Evolutionary conservation across 2,329 filamentous ascomycete species (phyloP).

Genomic region (Penicillium aurantiogriseum): DNA sequence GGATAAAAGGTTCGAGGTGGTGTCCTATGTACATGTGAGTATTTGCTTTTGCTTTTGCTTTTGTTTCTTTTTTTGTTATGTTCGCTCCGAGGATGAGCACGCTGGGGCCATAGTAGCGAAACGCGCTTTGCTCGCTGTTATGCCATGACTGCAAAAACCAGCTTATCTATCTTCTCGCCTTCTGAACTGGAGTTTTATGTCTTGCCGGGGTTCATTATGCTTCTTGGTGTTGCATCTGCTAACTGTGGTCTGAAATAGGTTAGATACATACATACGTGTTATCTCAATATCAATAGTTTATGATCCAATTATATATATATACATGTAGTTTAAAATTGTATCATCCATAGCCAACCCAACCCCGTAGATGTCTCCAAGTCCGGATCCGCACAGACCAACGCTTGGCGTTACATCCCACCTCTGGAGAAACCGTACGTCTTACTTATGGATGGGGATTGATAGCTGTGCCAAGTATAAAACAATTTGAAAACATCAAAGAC

Average conservation of each 20-base stretch:
- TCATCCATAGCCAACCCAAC: not conserved
- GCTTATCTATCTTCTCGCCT: constrained; percentile 63
- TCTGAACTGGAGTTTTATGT: constrained; percentile 48
- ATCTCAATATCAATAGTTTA: constrained; percentile 2
- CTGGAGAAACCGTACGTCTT: not conserved
- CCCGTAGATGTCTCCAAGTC: not conserved
- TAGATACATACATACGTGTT: constrained; percentile 7
- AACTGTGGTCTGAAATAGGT: constrained; percentile 3
- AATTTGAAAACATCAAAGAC: not conserved
- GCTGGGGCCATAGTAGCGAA: constrained; percentile 55
- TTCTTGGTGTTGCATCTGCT: constrained; percentile 9
- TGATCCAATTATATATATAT: not conserved
- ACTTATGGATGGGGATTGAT: not conserved
- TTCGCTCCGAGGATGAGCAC: constrained; percentile 38
- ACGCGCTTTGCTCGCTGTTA: constrained; percentile 32
- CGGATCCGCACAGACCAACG: constrained; percentile 31
- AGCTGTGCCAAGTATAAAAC: not conserved
- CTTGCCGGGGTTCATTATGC: not conserved
- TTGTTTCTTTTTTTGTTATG: not conserved
- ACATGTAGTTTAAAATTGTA: not conserved
- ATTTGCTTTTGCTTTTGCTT: constrained; percentile 1
- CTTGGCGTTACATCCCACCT: constrained; percentile 35
- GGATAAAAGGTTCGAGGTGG: constrained; percentile 12
- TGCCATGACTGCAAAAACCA: constrained; percentile 61
- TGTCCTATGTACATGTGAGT: constrained; percentile 25